Evolutionary conservation across 192 early-diverging fungal genomes (phyloP), one percentile per base, ranked within the genome.

Genomic region (Coemansia reversa): DNA sequence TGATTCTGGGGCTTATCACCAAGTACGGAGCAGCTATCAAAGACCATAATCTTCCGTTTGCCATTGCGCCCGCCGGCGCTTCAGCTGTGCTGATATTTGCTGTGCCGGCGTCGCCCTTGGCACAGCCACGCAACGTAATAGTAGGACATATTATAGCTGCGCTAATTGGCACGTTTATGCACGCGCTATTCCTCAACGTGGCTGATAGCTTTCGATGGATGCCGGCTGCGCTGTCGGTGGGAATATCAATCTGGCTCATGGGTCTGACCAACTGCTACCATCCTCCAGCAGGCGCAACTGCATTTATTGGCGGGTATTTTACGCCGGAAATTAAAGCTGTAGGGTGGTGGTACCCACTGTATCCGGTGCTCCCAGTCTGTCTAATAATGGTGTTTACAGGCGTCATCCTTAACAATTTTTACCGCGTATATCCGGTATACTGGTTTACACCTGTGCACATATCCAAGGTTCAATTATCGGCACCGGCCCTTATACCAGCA

Each of bases 321-420:
- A 54, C 63, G 27, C 28, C 69, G 0, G 66, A 65, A 22, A 58
- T 72, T 1, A 54, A 66, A 25, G 12, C 60, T 0, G 79, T 81
- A 5, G 66, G 74, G 1, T 81, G 79, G 79, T 81, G 79, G 79
- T 81, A 64, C n/a, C 70, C 74, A 18, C 33, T 81, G 23, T 81
- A 66, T 25, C 79, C 79, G 51, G 70, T 81, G 20, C 42, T 81
- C 25, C 52, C 79, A 6, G 66, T 75, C 20, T 33, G 35, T 1
- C 59, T 81, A 3, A 66, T 81, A 51, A 67, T 81, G 68, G 63
- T 76, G 25, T 39, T 30, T 0, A 29, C 76, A 7, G 66, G 74
- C 1, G 20, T 81, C 16, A 42, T 81, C 6, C 45, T 81, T 11
- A 81, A 81, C 47, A 81, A 81, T 54, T 5, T 81, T 14, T 58